phyloP scores from a whole-genome alignment of 805 yeast genomes.

The Ogataea pilisensis region DNA sequence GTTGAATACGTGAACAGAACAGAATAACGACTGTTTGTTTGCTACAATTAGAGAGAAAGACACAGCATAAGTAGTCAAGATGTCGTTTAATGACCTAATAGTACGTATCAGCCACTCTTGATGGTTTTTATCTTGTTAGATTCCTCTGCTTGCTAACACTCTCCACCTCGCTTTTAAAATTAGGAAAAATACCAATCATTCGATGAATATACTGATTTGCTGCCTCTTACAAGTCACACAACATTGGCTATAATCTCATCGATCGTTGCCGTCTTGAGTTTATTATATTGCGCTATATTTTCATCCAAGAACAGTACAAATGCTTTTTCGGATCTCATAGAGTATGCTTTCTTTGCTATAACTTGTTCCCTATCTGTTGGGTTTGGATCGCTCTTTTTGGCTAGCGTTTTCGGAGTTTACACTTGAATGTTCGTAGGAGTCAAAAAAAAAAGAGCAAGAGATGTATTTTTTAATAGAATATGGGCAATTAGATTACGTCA shows the following conservation, averaged over 20 bases:
- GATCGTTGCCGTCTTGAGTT: slow-evolving; percentile 8
- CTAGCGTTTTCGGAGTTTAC: slow-evolving; percentile 31
- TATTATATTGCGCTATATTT: slow-evolving; percentile 7
- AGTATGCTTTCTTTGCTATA: slow-evolving; percentile 17
- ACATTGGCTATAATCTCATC: slow-evolving; percentile 13
- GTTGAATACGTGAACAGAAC: too few relatives aligned
- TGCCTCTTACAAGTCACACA: slow-evolving; percentile 15
- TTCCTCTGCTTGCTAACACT: too few relatives aligned
- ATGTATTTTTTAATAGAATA: too few relatives aligned
- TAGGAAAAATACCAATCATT: slow-evolving; percentile 8
- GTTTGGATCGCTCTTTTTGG: slow-evolving; percentile 27
- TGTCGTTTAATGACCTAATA: neutral
- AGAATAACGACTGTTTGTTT: too few relatives aligned
- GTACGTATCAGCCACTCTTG: too few relatives aligned
- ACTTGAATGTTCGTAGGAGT: too few relatives aligned
- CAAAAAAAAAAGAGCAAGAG: too few relatives aligned
- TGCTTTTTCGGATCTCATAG: slow-evolving; percentile 1
- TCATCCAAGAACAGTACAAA: neutral
- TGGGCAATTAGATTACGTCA: too few relatives aligned
- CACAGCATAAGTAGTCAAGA: neutral
- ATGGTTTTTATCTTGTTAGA: too few relatives aligned
- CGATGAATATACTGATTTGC: slow-evolving; percentile 6
- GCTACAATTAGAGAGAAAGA: too few relatives aligned
- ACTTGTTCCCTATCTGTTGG: slow-evolving; percentile 22
- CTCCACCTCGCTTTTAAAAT: slow-evolving; percentile 2